Evolutionary conservation across 306 rosid genomes (phyloP).

Genomic region (Prunus padus): DNA sequence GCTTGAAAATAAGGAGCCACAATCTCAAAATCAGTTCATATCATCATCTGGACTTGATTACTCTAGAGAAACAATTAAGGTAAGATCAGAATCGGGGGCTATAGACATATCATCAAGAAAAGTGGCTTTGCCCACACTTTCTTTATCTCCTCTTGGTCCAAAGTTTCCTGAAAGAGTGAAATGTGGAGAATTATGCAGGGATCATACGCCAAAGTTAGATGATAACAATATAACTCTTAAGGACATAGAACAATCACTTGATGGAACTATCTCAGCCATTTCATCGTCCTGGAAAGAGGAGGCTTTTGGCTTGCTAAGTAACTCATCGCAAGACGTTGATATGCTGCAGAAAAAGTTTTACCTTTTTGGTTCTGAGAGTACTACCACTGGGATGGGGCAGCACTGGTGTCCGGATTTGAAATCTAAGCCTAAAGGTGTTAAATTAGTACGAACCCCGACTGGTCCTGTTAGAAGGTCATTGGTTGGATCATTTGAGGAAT

Average conservation of each 20-base stretch:
- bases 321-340: slow-evolving; percentile 33
- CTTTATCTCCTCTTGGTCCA: slow-evolving; percentile 75
- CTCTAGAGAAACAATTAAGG: slow-evolving; percentile 26
- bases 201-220: slow-evolving; percentile 26
- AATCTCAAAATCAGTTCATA: slow-evolving; percentile 24
- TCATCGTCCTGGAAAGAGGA: slow-evolving; percentile 34
- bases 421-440: slow-evolving; percentile 40
- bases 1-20: slow-evolving; percentile 31
- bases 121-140: slow-evolving; percentile 40
- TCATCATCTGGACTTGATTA: slow-evolving; percentile 32
- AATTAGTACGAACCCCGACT: slow-evolving; percentile 30
- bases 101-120: slow-evolving; percentile 39
- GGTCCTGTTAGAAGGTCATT: slow-evolving; percentile 64
- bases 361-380: slow-evolving; percentile 33
- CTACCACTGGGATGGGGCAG: slow-evolving; percentile 31
- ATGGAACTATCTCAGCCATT: slow-evolving; percentile 32
- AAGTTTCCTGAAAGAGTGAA: slow-evolving; percentile 39
- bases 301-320: slow-evolving; percentile 20
- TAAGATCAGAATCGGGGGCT: slow-evolving; percentile 30
- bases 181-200: slow-evolving; percentile 22
- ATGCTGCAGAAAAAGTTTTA: slow-evolving; percentile 34
- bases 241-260: slow-evolving; percentile 44
- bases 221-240: slow-evolving; percentile 39
- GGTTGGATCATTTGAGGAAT: slow-evolving; percentile 90
- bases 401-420: slow-evolving; percentile 37